A percentile compares a stretch with the other conserved stretches of the same genome.
Evolutionary conservation across 2,329 filamentous ascomycete species (phyloP).

Genomic region (Ascochyta pisi): DNA sequence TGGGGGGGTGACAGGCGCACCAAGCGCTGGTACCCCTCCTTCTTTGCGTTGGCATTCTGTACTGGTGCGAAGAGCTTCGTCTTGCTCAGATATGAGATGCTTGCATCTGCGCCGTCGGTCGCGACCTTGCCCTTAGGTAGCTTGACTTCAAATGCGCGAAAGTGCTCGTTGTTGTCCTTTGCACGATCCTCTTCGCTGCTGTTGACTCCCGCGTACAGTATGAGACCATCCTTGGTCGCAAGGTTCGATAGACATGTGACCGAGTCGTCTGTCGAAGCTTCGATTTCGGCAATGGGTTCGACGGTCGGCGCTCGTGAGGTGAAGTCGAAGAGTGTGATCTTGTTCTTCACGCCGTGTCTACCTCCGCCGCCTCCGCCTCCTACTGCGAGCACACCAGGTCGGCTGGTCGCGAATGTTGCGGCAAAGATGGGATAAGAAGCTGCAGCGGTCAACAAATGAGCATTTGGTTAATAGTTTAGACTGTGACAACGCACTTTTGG

Average conservation of each 20-base stretch:
- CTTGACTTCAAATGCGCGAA: slow-evolving; percentile 75
- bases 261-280: slow-evolving; percentile 87
- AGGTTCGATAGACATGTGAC: slow-evolving; percentile 82
- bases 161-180: slow-evolving; percentile 81
- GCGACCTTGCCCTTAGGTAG: slow-evolving; percentile 56
- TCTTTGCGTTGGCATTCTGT: slow-evolving; percentile 50
- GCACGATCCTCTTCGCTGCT: slow-evolving; percentile 75
- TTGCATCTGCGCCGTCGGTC: slow-evolving; percentile 44
- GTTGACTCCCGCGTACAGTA: slow-evolving; percentile 74
- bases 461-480: neutral
- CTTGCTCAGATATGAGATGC: slow-evolving; percentile 58
- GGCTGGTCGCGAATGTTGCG: slow-evolving; percentile 82
- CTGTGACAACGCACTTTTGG: slow-evolving; percentile 26
- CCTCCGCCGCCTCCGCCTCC: slow-evolving; percentile 89
- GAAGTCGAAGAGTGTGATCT: slow-evolving; percentile 76
- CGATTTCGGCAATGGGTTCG: slow-evolving; percentile 71
- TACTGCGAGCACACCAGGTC: slow-evolving; percentile 74
- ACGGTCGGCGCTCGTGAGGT: slow-evolving; percentile 67
- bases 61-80: slow-evolving; percentile 58
- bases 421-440: slow-evolving; percentile 78
- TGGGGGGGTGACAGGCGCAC: slow-evolving; percentile 63
- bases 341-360: slow-evolving; percentile 71
- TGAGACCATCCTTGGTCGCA: slow-evolving; percentile 61
- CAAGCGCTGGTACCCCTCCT: slow-evolving; percentile 67
- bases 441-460: slow-evolving; percentile 12